Conservation (phyloP, 768 basidiomycete genomes). For the Boletus sp. region DNA sequence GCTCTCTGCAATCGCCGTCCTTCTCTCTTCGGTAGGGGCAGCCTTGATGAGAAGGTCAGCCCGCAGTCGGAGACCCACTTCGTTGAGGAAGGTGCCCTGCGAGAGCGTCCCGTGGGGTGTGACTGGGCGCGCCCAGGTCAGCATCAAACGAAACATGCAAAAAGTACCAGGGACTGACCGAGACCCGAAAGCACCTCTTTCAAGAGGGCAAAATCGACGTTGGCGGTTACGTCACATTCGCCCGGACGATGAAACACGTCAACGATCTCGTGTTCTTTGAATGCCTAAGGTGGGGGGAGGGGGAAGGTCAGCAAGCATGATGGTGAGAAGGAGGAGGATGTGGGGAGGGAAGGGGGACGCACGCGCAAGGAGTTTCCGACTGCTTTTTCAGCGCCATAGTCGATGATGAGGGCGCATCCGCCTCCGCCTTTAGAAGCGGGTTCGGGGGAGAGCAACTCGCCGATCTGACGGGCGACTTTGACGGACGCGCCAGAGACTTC, state of each 20-base stretch:
- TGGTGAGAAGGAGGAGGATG: too few relatives aligned
- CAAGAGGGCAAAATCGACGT: slow-evolving; percentile 92
- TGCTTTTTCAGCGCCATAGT: slow-evolving; percentile 78
- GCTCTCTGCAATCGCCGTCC: slow-evolving; percentile 51
- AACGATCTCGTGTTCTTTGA: slow-evolving; percentile 81
- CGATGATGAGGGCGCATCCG: slow-evolving; percentile 76
- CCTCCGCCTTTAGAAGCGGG: slow-evolving; percentile 13
- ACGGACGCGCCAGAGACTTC: slow-evolving; percentile 79
- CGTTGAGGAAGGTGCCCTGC: slow-evolving; percentile 74
- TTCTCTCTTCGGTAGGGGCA: slow-evolving; percentile 48
- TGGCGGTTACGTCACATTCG: slow-evolving; percentile 89
- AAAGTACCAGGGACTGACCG: slow-evolving; percentile 42
- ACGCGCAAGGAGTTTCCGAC: slow-evolving; percentile 81
- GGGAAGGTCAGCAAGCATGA: background rate
- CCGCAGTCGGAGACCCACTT: slow-evolving; percentile 72
- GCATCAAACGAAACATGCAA: background rate
- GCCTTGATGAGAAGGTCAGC: slow-evolving; percentile 56
- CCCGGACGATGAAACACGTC: slow-evolving; percentile 85
- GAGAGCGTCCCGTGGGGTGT: slow-evolving; percentile 62
- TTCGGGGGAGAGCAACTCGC: slow-evolving; percentile 49
- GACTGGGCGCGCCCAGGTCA: slow-evolving; percentile 27
- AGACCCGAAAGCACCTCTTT: slow-evolving; percentile 67
- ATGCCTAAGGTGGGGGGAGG: slow-evolving; percentile 55
- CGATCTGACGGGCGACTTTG: slow-evolving; percentile 64
- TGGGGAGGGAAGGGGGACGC: slow-evolving; percentile 27